These are phyloP conservation scores for Xylaria telfairii DNA, from an alignment of 495 filamentous ascomycete species.

Conservation along the genomic window DNA sequence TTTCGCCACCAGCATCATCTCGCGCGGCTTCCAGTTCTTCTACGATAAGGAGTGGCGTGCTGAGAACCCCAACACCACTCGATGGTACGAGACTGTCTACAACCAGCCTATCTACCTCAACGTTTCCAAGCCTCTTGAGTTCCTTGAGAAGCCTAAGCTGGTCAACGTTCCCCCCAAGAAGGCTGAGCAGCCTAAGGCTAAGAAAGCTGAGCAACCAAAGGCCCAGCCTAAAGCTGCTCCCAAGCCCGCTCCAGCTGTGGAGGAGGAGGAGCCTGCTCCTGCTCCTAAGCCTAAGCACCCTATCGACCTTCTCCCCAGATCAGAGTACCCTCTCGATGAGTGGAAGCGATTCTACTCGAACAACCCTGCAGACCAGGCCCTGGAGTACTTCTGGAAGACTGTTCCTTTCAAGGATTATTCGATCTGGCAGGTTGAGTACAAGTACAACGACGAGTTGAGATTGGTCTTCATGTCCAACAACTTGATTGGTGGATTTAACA, in stretches of 20 bases:
- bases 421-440: slow-evolving; percentile 90
- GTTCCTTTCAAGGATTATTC: slow-evolving; percentile 92
- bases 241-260: slow-evolving; percentile 61
- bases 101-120: slow-evolving; percentile 89
- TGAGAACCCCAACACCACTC: slow-evolving; percentile 80
- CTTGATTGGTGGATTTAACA: slow-evolving; percentile 96
- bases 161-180: slow-evolving; percentile 94
- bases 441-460: slow-evolving; percentile 98
- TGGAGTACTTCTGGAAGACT: slow-evolving; percentile 99
- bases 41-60: slow-evolving; percentile 87
- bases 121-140: slow-evolving; percentile 71
- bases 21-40: slow-evolving; percentile 84
- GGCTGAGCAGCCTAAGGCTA: slow-evolving; percentile 63
- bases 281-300: slow-evolving; percentile 96
- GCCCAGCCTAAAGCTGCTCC: slow-evolving; percentile 63
- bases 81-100: slow-evolving; percentile 93
- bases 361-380: slow-evolving; percentile 82
- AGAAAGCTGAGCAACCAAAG: slow-evolving; percentile 62
- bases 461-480: slow-evolving; percentile 98
- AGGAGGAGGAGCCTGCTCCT: slow-evolving; percentile 73
- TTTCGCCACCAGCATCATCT: slow-evolving; percentile 77
- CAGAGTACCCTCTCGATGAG: slow-evolving; percentile 86
- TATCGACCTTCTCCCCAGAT: slow-evolving; percentile 80
- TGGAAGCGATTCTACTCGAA: slow-evolving; percentile 99
- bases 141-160: slow-evolving; percentile 81